Conservation (phyloP, 1,139 yeast genomes). For the Nadsonia commutata region DNA sequence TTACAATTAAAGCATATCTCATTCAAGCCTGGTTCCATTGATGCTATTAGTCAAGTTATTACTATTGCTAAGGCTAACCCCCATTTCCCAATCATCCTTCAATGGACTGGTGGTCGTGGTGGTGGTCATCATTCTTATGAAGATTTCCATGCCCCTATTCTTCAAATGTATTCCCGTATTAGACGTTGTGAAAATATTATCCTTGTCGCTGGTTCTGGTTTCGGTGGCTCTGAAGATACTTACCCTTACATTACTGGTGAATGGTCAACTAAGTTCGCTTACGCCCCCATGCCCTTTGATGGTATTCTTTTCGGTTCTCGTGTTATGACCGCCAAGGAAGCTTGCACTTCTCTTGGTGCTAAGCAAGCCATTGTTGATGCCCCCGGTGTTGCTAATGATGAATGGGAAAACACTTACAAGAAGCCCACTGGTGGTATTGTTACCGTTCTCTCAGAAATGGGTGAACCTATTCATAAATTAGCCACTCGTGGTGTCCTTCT, state of each 20-base stretch:
- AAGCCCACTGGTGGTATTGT: conserved; percentile 93
- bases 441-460: conserved; percentile 97
- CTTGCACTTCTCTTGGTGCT: conserved; percentile 85
- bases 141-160: conserved; percentile 95
- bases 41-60: conserved; percentile 75
- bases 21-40: conserved; percentile 94
- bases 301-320: conserved; percentile 94
- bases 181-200: conserved; percentile 84
- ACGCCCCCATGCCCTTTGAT: conserved; percentile 98
- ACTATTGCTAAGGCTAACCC: conserved; percentile 94
- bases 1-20: conserved; percentile 89
- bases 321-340: conserved; percentile 95
- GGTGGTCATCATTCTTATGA: conserved; percentile 99
- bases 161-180: conserved; percentile 89
- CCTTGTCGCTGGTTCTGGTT: conserved; percentile 94
- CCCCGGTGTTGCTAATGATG: conserved; percentile 70
- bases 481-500: conserved; percentile 96
- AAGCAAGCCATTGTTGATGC: conserved; percentile 84
- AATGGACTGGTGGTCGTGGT: conserved; percentile 99
- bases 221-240: conserved; percentile 92
- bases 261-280: conserved; percentile 74
- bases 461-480: conserved; percentile 97
- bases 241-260: conserved; percentile 95
- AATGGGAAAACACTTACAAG: conserved; percentile 93
- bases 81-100: conserved; percentile 85